Percentiles rank a stretch among this genome's conserved stretches.
Conservation (phyloP, 148 eudicot species). For the Heliosperma pusillum region DNA sequence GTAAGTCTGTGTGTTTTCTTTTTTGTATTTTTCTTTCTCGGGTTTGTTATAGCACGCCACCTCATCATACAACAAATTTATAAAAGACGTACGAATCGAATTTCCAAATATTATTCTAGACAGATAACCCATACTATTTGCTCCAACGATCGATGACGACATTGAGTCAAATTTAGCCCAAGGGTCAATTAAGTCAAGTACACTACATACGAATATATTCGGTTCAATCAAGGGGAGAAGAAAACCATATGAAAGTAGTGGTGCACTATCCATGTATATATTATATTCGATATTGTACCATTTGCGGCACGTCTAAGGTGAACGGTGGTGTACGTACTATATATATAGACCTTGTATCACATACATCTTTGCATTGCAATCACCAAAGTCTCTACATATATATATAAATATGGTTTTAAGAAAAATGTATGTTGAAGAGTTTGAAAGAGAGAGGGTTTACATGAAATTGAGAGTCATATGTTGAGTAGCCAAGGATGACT, state of each 20-base stretch:
- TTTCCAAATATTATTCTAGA: too few species aligned
- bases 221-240: neutral
- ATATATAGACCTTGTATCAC: slow-evolving; percentile 4
- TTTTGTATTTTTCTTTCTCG: too few species aligned
- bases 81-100: too few species aligned
- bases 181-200: neutral
- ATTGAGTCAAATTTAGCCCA: neutral
- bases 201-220: slow-evolving; percentile 16
- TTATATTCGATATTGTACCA: slow-evolving; percentile 16
- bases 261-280: slow-evolving; percentile 7
- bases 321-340: neutral
- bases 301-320: neutral
- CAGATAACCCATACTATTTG: too few species aligned
- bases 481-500: slow-evolving; percentile 36
- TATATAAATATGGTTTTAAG: neutral
- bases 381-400: neutral
- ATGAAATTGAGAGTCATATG: slow-evolving; percentile 22
- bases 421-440: neutral
- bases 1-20: too few species aligned
- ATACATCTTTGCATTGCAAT: neutral
- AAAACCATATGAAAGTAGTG: slow-evolving; percentile 2
- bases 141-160: neutral
- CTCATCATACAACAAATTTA: too few species aligned
- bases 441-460: slow-evolving; percentile 19
- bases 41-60: too few species aligned